These are phyloP conservation scores for Fusarium miscanthi DNA, from an alignment of 2,329 filamentous ascomycete species.

Conservation along the genomic window DNA sequence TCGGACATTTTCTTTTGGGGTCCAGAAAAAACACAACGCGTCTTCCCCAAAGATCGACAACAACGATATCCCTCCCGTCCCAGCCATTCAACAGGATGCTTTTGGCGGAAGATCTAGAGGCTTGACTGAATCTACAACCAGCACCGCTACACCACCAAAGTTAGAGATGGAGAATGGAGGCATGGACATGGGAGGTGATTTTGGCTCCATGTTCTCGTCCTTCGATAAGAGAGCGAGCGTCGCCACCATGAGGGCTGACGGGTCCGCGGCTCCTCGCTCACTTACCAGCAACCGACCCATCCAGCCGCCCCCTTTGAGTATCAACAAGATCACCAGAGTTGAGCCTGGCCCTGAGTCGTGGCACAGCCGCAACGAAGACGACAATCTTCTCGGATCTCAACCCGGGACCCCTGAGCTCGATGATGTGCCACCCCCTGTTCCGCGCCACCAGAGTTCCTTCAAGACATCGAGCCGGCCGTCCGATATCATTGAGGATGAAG, in stretches of 20 bases:
- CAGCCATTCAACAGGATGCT: constrained; percentile 49
- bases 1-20: constrained; percentile 70
- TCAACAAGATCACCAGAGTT: constrained; percentile 58
- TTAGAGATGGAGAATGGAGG: constrained; percentile 57
- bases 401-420: constrained; percentile 54
- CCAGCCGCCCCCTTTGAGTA: constrained; percentile 59
- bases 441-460: constrained; percentile 52
- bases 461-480: constrained; percentile 50
- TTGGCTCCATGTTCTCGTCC: constrained; percentile 66
- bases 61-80: constrained; percentile 54
- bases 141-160: constrained; percentile 63
- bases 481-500: constrained; percentile 62
- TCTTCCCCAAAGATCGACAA: constrained; percentile 46
- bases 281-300: constrained; percentile 58
- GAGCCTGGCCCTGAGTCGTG: constrained; percentile 62
- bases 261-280: constrained; percentile 54
- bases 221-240: constrained; percentile 67
- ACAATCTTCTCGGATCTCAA: constrained; percentile 57
- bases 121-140: constrained; percentile 65
- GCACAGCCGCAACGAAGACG: constrained; percentile 61
- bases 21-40: constrained; percentile 60
- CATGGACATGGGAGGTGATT: constrained; percentile 68
- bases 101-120: constrained; percentile 57
- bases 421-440: constrained; percentile 54
- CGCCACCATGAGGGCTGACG: constrained; percentile 59